phyloP scores from a whole-genome alignment of 2,329 filamentous ascomycete genomes.

The Xylaria sp. region DNA sequence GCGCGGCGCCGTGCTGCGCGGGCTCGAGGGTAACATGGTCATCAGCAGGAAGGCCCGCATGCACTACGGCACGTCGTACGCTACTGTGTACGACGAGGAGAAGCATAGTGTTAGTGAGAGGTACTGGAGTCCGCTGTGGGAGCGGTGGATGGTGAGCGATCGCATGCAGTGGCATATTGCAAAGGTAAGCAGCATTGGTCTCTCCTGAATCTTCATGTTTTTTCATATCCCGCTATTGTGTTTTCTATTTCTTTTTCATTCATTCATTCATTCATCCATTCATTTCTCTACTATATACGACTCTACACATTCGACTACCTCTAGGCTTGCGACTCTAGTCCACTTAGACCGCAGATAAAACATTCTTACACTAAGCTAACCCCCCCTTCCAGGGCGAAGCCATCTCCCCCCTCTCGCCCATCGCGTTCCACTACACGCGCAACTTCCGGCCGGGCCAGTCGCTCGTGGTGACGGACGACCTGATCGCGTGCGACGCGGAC shows the following conservation, averaged over 20 bases:
- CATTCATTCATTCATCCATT: not conserved
- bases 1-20: constrained; percentile 78
- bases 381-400: constrained; percentile 69
- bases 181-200: constrained; percentile 67
- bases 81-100: constrained; percentile 80
- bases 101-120: constrained; percentile 78
- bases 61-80: constrained; percentile 84
- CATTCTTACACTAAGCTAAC: constrained; percentile 1
- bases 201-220: not conserved
- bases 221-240: constrained; percentile 16
- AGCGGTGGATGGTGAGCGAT: constrained; percentile 85
- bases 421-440: constrained; percentile 86
- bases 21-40: constrained; percentile 82
- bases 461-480: constrained; percentile 80
- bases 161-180: constrained; percentile 89
- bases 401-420: constrained; percentile 77
- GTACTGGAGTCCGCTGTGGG: constrained; percentile 84
- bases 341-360: not conserved
- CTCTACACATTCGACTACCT: not conserved
- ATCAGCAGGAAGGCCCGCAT: constrained; percentile 78
- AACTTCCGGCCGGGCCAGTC: constrained; percentile 85
- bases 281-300: not conserved
- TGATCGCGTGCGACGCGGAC: constrained; percentile 80
- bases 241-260: constrained; percentile 21
- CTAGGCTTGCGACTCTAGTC: not conserved